Percentiles rank a stretch among this genome's conserved stretches.
Conservation (phyloP, 257 asterid species). For the Petunia secreta region DNA sequence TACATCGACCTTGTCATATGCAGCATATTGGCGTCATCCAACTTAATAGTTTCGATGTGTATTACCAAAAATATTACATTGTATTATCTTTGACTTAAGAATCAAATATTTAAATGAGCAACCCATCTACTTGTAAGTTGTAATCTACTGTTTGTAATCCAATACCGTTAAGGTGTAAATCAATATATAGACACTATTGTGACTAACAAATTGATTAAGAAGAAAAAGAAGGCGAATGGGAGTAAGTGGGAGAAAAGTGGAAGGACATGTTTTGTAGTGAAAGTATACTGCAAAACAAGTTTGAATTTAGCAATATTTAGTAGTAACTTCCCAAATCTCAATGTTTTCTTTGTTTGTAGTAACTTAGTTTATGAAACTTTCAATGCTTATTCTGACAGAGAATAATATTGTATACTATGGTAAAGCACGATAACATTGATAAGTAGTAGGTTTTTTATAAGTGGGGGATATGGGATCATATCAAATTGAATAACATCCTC, state of each 20-base stretch:
- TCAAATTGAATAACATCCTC: conserved; percentile 23
- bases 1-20: too few relatives aligned
- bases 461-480: background rate
- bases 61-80: background rate
- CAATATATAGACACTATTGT: too few relatives aligned
- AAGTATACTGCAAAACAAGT: conserved; percentile 20
- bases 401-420: background rate
- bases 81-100: background rate
- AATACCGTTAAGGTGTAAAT: too few relatives aligned
- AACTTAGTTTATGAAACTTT: conserved; percentile 17
- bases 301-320: conserved; percentile 21
- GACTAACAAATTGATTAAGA: background rate
- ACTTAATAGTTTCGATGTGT: too few relatives aligned
- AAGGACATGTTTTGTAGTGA: conserved; percentile 17
- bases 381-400: conserved; percentile 56
- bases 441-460: background rate
- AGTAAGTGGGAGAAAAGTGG: conserved; percentile 3
- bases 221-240: background rate
- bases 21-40: too few relatives aligned
- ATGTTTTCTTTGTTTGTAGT: background rate
- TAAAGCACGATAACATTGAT: conserved; percentile 10
- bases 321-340: conserved; percentile 18
- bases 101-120: too few relatives aligned
- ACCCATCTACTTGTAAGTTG: too few relatives aligned
- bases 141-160: too few relatives aligned